A percentile compares a stretch with the other conserved stretches of the same genome.
These are phyloP conservation scores for Cytospora schulzeri DNA, from an alignment of 2,329 filamentous ascomycete species.

Conservation along the genomic window DNA sequence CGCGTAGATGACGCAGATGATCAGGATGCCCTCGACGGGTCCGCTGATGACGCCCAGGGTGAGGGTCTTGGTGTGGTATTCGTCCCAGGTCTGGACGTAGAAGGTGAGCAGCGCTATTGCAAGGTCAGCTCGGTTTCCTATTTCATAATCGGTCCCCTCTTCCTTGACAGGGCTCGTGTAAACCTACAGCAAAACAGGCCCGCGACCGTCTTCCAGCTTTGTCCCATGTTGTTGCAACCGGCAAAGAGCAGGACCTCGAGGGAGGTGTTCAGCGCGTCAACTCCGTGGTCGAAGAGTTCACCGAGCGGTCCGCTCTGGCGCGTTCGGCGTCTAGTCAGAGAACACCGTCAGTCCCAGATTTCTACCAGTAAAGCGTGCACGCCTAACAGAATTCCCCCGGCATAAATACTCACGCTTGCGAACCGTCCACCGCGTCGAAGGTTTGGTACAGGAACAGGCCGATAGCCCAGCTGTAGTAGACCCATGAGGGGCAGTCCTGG, in stretches of 20 bases:
- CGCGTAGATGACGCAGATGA: slow-evolving; percentile 78
- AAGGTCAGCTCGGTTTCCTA: slow-evolving; percentile 1
- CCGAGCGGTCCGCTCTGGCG: slow-evolving; percentile 90
- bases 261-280: slow-evolving; percentile 95
- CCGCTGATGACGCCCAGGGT: slow-evolving; percentile 91
- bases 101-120: slow-evolving; percentile 80
- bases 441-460: slow-evolving; percentile 97
- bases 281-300: slow-evolving; percentile 96
- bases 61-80: slow-evolving; percentile 96
- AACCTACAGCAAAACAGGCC: slow-evolving; percentile 77
- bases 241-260: slow-evolving; percentile 92
- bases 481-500: slow-evolving; percentile 91
- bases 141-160: not conserved
- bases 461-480: slow-evolving; percentile 88
- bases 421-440: slow-evolving; percentile 94
- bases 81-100: slow-evolving; percentile 98
- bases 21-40: slow-evolving; percentile 91
- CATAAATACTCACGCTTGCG: slow-evolving; percentile 75
- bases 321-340: slow-evolving; percentile 70
- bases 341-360: slow-evolving; percentile 22
- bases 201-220: slow-evolving; percentile 85
- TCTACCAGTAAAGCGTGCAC: too few relatives aligned
- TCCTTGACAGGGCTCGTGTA: slow-evolving; percentile 15
- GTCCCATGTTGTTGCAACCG: slow-evolving; percentile 88
- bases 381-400: not conserved